These are phyloP conservation scores for Xylaria longipes DNA, from an alignment of 495 filamentous ascomycete species.

Conservation along the genomic window DNA sequence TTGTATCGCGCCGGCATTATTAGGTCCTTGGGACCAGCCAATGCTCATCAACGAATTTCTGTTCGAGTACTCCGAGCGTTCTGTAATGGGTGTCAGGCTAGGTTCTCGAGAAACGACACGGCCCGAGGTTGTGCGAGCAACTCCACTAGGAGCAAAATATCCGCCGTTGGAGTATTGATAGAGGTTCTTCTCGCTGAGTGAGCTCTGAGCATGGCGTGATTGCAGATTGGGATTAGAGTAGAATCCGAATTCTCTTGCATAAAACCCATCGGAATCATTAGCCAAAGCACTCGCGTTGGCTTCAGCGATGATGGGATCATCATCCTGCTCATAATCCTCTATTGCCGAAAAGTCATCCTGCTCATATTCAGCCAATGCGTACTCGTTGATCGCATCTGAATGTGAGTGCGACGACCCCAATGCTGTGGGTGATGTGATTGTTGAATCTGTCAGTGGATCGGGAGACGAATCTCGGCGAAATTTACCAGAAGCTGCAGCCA, in stretches of 20 bases:
- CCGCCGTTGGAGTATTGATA: slow-evolving; percentile 77
- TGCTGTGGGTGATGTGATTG: slow-evolving; percentile 51
- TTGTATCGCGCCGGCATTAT: slow-evolving; percentile 47
- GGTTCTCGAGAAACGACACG: slow-evolving; percentile 80
- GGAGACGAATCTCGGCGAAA: slow-evolving; percentile 68
- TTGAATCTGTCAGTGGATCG: slow-evolving; percentile 55
- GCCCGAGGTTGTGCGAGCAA: slow-evolving; percentile 71
- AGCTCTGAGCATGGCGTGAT: slow-evolving; percentile 32
- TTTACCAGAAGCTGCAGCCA: slow-evolving; percentile 72
- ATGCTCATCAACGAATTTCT: slow-evolving; percentile 86
- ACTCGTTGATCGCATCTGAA: slow-evolving; percentile 38
- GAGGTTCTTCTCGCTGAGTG: slow-evolving; percentile 48
- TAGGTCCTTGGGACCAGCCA: slow-evolving; percentile 59
- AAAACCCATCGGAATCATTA: slow-evolving; percentile 89
- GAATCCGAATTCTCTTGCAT: slow-evolving; percentile 98
- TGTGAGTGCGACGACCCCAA: slow-evolving; percentile 41
- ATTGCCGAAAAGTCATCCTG: slow-evolving; percentile 58
- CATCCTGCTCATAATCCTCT: slow-evolving; percentile 70
- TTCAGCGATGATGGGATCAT: slow-evolving; percentile 90
- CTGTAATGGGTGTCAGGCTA: slow-evolving; percentile 94
- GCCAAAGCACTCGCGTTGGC: slow-evolving; percentile 94
- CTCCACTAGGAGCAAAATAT: slow-evolving; percentile 80
- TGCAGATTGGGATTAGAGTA: slow-evolving; percentile 70
- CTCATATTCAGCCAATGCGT: slow-evolving; percentile 53
- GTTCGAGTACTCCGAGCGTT: slow-evolving; percentile 94